phyloP scores from a whole-genome alignment of 352 stramenopile genomes.

The Globisporangium echinulatum region DNA sequence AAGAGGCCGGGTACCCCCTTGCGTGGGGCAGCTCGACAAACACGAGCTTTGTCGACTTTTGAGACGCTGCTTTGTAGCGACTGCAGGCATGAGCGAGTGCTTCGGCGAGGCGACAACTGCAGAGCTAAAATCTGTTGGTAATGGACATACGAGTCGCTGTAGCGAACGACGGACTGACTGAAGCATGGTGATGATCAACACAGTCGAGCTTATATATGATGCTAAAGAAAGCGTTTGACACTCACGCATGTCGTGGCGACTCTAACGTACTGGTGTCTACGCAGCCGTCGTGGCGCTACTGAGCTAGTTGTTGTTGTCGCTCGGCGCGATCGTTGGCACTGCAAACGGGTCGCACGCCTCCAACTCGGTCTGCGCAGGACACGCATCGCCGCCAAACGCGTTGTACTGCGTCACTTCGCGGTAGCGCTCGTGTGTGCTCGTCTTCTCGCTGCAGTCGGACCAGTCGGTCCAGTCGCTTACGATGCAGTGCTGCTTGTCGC shows the following conservation, averaged over 20 bases:
- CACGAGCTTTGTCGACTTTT: conserved; percentile 22
- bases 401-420: conserved; percentile 26
- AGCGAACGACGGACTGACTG: too few relatives aligned
- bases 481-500: conserved; percentile 37
- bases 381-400: conserved; percentile 25
- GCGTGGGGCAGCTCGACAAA: conserved; percentile 56
- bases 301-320: neutral
- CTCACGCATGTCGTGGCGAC: too few relatives aligned
- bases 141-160: too few relatives aligned
- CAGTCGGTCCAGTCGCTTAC: conserved; percentile 42
- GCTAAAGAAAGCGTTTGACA: neutral
- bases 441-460: conserved; percentile 47
- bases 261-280: too few relatives aligned
- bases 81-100: too few relatives aligned
- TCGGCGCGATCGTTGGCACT: neutral
- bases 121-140: too few relatives aligned
- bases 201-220: neutral
- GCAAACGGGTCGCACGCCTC: conserved; percentile 21
- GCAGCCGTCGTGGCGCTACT: neutral
- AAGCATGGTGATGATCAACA: too few relatives aligned
- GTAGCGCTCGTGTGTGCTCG: conserved; percentile 21
- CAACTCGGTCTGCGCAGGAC: conserved; percentile 19
- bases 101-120: too few relatives aligned
- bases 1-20: conserved; percentile 84
- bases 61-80: neutral